phyloP scores from a whole-genome alignment of 441 rosid genomes.

The Syzygium malaccense region DNA sequence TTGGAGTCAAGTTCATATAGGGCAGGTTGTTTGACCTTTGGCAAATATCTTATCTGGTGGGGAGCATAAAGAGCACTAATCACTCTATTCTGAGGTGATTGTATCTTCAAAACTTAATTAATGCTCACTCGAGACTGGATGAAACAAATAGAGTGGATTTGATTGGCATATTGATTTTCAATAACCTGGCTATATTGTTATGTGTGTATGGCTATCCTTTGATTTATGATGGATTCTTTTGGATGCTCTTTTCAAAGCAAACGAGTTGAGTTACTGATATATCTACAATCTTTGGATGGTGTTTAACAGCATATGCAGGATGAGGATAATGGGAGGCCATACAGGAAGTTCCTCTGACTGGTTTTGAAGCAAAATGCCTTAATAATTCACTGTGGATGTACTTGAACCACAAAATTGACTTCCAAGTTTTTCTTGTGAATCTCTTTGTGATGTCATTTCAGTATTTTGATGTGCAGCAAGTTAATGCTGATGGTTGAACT shows the following conservation, averaged over 20 bases:
- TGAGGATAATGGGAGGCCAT: constrained; percentile 76
- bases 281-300: background rate
- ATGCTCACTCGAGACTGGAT: background rate
- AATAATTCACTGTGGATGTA: background rate
- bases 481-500: background rate
- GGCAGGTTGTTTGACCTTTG: background rate
- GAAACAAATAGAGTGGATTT: background rate
- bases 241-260: background rate
- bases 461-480: background rate
- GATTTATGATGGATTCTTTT: background rate
- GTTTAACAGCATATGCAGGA: constrained; percentile 69
- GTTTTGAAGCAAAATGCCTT: background rate
- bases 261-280: background rate
- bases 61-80: background rate
- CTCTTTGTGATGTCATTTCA: background rate
- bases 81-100: background rate
- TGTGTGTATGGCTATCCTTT: background rate
- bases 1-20: background rate
- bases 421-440: background rate
- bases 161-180: background rate
- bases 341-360: constrained; percentile 57
- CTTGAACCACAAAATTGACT: background rate
- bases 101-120: background rate
- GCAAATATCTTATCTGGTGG: background rate
- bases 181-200: background rate